phyloP scores from a whole-genome alignment of 495 filamentous ascomycete genomes.

The Trichoderma erinaceum region DNA sequence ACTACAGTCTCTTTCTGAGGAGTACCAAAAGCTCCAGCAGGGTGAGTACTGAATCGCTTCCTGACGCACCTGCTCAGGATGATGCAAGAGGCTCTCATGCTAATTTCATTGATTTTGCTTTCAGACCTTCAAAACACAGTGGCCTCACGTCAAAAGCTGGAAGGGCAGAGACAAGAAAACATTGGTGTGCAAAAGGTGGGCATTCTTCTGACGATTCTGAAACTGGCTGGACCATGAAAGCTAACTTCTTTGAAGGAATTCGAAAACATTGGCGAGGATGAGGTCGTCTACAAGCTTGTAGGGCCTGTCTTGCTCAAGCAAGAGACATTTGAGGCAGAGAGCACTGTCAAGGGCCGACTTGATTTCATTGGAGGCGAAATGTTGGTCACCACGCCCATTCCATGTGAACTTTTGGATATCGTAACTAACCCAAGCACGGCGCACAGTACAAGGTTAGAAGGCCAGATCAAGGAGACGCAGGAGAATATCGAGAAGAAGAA shows the following conservation, averaged over 20 bases:
- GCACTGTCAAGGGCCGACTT: slow-evolving; percentile 82
- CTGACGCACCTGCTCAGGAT: neutral
- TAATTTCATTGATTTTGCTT: slow-evolving; percentile 11
- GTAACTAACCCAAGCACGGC: neutral
- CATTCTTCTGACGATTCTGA: neutral
- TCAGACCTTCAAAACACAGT: slow-evolving; percentile 74
- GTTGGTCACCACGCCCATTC: slow-evolving; percentile 42
- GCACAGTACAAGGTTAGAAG: slow-evolving; percentile 53
- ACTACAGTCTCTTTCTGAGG: slow-evolving; percentile 77
- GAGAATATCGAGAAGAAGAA: slow-evolving; percentile 77
- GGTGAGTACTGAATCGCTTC: slow-evolving; percentile 40
- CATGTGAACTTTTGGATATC: neutral
- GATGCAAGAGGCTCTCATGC: neutral
- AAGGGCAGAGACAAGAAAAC: slow-evolving; percentile 92
- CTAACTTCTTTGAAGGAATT: slow-evolving; percentile 60
- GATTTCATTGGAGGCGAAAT: slow-evolving; percentile 94
- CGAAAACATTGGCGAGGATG: slow-evolving; percentile 62
- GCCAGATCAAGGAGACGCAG: slow-evolving; percentile 70
- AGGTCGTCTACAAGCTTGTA: slow-evolving; percentile 91
- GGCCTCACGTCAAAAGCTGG: slow-evolving; percentile 81
- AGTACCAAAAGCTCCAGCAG: slow-evolving; percentile 79
- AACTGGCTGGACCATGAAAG: neutral
- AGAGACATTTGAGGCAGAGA: slow-evolving; percentile 76
- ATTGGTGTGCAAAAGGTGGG: slow-evolving; percentile 72
- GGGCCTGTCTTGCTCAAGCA: slow-evolving; percentile 93